phyloP scores from a whole-genome alignment of 73 alveolate genomes.

The Halteria grandinella region DNA sequence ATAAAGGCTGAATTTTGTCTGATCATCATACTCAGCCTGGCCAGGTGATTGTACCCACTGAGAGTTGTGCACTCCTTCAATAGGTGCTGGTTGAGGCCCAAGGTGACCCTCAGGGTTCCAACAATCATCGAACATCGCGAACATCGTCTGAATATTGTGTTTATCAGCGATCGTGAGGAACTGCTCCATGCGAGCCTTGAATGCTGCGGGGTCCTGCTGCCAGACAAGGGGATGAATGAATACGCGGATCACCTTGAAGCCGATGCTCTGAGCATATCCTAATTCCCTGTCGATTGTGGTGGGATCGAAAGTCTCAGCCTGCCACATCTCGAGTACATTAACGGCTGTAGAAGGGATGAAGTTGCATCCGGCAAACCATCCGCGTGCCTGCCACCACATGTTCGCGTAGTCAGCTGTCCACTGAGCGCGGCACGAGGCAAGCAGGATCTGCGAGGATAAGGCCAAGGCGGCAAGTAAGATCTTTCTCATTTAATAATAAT shows the following conservation, averaged over 20 bases:
- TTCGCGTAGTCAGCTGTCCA: conserved; percentile 59
- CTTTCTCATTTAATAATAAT: too few species aligned
- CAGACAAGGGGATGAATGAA: conserved; percentile 55
- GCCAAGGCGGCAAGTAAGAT: too few species aligned
- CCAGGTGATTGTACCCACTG: conserved; percentile 63
- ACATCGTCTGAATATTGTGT: conserved; percentile 26
- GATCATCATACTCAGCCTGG: conserved; percentile 5
- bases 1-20: conserved; percentile 1
- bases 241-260: conserved; percentile 49
- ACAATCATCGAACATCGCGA: conserved; percentile 62
- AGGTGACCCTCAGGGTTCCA: conserved; percentile 54
- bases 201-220: conserved; percentile 47
- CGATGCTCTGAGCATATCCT: conserved; percentile 40
- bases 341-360: conserved; percentile 64
- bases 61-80: conserved; percentile 53
- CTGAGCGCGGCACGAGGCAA: conserved; percentile 25
- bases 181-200: conserved; percentile 28
- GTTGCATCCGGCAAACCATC: conserved; percentile 64
- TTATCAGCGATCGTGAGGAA: conserved; percentile 43
- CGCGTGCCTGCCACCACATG: conserved; percentile 21
- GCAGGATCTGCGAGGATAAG: too few species aligned
- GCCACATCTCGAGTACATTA: conserved; percentile 59
- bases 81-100: conserved; percentile 52
- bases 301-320: conserved; percentile 56
- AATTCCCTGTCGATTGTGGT: conserved; percentile 39